Evolutionary conservation across 768 basidiomycete genomes (phyloP), one percentile per base, ranked within the genome.

Genomic region (Cyathus striatus): DNA sequence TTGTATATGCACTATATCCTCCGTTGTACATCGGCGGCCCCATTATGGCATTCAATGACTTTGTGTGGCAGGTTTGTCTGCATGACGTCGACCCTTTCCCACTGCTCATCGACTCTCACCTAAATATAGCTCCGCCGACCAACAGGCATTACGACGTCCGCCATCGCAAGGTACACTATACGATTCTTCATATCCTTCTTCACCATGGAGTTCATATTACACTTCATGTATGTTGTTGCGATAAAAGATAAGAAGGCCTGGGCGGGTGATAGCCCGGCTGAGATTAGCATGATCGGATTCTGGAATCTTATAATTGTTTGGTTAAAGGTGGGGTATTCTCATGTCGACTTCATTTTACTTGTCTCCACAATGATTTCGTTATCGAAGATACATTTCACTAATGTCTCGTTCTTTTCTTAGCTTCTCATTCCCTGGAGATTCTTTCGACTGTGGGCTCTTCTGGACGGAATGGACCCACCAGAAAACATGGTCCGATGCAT

Each of bases 401-500:
- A 27, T 23, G 14, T 16, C 23, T 26, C 32, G 5, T 21, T 17
- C 42, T 24, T n/a, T 43, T 21, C 35, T 5, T 35, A 97, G 94
- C 79, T 97, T 17, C 70, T 97, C 32, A 78, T 97, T 17, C 89
- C 93, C 0, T 97, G 95, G 95, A 78, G 95, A 9, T 96, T 96
- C 70, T 98, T 97, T 70, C 86, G 94, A 2, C 65, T 96, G 16
- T 97, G 94, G 92, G 85, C 94, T 2, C 68, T 98, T 17, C 60
- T 79, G 42, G 90, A 92, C 53, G 90, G 89, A 0, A 76, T 97
- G 24, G 90, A 96, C 53, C 87, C 92, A 0, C 96, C 95, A 0
- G 96, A 99, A 62, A 99, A 99, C 62, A 96, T 97, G 96, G 76
- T 99, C 10, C 78, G 96, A n/a, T 98, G 96, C 56, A 86, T 97